A percentile compares a stretch with the other conserved stretches of the same genome.
phyloP scores from a whole-genome alignment of 2,329 filamentous ascomycete species.

The Hortaea sp. region DNA sequence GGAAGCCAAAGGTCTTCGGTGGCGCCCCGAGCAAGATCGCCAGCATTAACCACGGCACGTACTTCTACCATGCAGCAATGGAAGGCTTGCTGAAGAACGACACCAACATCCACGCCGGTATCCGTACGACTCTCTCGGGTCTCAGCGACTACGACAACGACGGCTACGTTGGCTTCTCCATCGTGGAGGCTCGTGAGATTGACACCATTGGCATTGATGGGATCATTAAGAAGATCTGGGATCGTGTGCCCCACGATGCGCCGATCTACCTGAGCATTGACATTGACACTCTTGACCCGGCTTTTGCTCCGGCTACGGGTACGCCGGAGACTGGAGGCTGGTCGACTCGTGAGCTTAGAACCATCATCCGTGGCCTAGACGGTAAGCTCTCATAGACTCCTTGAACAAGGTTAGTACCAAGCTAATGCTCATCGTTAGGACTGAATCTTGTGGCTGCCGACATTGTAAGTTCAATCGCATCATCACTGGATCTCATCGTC shows the following conservation, averaged over 20 bases:
- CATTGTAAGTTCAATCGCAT: too few species aligned
- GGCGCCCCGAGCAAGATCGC: slow-evolving; percentile 68
- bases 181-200: slow-evolving; percentile 65
- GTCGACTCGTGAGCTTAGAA: slow-evolving; percentile 62
- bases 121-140: slow-evolving; percentile 68
- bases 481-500: too few species aligned
- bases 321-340: slow-evolving; percentile 69
- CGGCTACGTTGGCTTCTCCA: slow-evolving; percentile 74
- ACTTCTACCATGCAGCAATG: slow-evolving; percentile 73
- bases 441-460: too few species aligned
- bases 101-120: slow-evolving; percentile 79
- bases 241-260: slow-evolving; percentile 61
- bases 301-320: slow-evolving; percentile 65
- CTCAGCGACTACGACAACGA: slow-evolving; percentile 77
- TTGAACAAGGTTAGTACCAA: slow-evolving; percentile 45
- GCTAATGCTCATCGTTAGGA: too few species aligned
- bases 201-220: slow-evolving; percentile 60
- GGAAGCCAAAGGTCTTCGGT: slow-evolving; percentile 79
- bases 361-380: slow-evolving; percentile 60
- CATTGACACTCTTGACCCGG: slow-evolving; percentile 80
- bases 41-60: slow-evolving; percentile 72
- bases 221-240: slow-evolving; percentile 68
- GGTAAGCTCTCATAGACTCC: slow-evolving; percentile 18
- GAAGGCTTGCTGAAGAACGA: slow-evolving; percentile 73
- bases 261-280: slow-evolving; percentile 78